Evolutionary conservation across 2,329 filamentous ascomycete genomes (phyloP).

Genomic region (Colletotrichum chrysophilum): DNA sequence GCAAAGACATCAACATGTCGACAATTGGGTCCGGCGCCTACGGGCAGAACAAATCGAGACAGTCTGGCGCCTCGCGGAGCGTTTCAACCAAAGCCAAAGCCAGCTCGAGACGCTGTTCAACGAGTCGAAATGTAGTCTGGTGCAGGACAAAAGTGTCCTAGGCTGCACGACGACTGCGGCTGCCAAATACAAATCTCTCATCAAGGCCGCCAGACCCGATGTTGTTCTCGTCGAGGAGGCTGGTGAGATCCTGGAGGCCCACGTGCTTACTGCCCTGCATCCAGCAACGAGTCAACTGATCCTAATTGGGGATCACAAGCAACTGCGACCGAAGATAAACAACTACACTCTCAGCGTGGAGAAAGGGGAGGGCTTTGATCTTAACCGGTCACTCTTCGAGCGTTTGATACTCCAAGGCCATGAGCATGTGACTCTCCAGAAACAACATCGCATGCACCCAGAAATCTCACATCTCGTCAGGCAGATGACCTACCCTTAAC

Average conservation of each 20-base stretch:
- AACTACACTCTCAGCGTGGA: constrained; percentile 67
- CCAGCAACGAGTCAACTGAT: constrained; percentile 65
- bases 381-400: constrained; percentile 74
- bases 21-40: constrained; percentile 49
- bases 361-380: constrained; percentile 67
- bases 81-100: constrained; percentile 47
- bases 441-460: constrained; percentile 73
- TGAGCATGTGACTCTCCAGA: constrained; percentile 56
- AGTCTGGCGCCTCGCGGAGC: constrained; percentile 40
- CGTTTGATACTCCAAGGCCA: constrained; percentile 63
- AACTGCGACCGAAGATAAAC: constrained; percentile 71
- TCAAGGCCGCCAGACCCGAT: constrained; percentile 60
- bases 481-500: constrained; percentile 64
- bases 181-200: constrained; percentile 62
- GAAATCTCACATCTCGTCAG: constrained; percentile 68
- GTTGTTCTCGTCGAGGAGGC: constrained; percentile 75
- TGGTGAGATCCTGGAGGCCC: constrained; percentile 74
- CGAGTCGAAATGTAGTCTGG: constrained; percentile 44
- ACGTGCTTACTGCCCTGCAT: constrained; percentile 66
- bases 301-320: constrained; percentile 76
- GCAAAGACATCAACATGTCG: constrained; percentile 16
- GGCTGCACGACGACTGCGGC: constrained; percentile 75
- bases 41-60: constrained; percentile 53
- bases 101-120: constrained; percentile 48
- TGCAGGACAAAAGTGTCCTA: constrained; percentile 65